Conservation (phyloP, 2,329 filamentous ascomycete species). For the Penicillium sp. region DNA sequence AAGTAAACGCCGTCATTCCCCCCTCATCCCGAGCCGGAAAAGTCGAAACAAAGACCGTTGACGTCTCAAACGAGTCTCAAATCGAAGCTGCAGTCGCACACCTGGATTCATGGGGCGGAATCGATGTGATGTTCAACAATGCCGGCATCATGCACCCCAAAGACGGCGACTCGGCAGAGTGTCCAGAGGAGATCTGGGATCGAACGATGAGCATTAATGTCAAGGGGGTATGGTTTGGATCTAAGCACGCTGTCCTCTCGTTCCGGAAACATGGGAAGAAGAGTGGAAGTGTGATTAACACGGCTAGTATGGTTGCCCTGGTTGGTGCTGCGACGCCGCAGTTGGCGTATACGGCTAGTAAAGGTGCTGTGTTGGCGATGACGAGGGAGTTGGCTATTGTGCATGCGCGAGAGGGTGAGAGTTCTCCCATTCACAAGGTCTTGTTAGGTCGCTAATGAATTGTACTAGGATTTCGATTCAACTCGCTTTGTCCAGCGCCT, state of each 20-base stretch:
- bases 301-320: conserved; percentile 82
- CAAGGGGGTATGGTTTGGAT: conserved; percentile 93
- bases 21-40: conserved; percentile 12
- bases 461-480: conserved; percentile 80
- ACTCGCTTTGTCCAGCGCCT: conserved; percentile 83
- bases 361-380: conserved; percentile 85
- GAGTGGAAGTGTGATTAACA: conserved; percentile 84
- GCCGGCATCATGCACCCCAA: conserved; percentile 92
- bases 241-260: conserved; percentile 83
- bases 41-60: conserved; percentile 43
- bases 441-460: too few relatives aligned
- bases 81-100: conserved; percentile 73
- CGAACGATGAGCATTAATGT: conserved; percentile 91
- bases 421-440: neutral
- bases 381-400: conserved; percentile 89
- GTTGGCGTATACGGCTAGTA: conserved; percentile 88
- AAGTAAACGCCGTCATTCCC: conserved; percentile 73
- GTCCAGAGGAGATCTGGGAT: conserved; percentile 89
- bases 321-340: conserved; percentile 85
- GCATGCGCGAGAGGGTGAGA: conserved; percentile 74
- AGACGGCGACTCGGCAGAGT: conserved; percentile 77
- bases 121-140: conserved; percentile 95
- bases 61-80: conserved; percentile 82
- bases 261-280: conserved; percentile 79
- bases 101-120: conserved; percentile 81